Evolutionary conservation across 192 early-diverging fungal species (phyloP), one percentile per base, ranked within the genome.

Genomic region (Dissophora globulifera): DNA sequence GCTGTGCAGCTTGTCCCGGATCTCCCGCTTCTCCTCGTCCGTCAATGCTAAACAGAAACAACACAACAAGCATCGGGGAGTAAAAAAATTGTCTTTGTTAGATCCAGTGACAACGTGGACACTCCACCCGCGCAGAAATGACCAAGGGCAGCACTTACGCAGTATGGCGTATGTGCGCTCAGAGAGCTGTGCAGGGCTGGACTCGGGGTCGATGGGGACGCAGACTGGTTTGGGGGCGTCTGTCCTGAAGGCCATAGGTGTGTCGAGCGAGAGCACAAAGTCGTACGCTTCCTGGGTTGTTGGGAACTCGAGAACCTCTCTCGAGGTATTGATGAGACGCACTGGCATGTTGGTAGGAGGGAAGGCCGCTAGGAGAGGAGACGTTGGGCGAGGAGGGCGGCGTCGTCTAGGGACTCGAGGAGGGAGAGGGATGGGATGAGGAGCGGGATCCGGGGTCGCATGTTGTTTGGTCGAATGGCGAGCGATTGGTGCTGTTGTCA

Each of bases 151-250:
- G 31, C 23, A 17, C 70, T 2, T 67, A 76, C 72, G 72, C 33
- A 76, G 51, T 19, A 76, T 67, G 35, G 72, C 72, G 67, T 76
- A 76, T 38, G 72, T 61, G 40, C 72, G 56, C 12, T 54, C 45
- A 12, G 58, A 43, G 57, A 76, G 45, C 32, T 76, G 72, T 2
- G 26, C 45, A 0, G 72, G 63, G 29, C 55, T 67, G 0, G 72
- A 76, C 35, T 76, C 72, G 43, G 72, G 72, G 46, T 76, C 72
- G 22, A 76, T 76, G 52, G 72, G 72, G 46, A 76, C 67, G 52
- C 72, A 76, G 11, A 76, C 63, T 1, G 72, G 58, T 13, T 55
- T 58, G 7, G 72, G 72, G 2, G 72, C 72, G 17, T 76, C 72
- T n/a, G 72, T 76, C 23, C 72, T 59, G 52, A 76, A 76, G 22